phyloP scores from a whole-genome alignment of 2,329 filamentous ascomycete genomes.

The Didymella arachidicola region DNA sequence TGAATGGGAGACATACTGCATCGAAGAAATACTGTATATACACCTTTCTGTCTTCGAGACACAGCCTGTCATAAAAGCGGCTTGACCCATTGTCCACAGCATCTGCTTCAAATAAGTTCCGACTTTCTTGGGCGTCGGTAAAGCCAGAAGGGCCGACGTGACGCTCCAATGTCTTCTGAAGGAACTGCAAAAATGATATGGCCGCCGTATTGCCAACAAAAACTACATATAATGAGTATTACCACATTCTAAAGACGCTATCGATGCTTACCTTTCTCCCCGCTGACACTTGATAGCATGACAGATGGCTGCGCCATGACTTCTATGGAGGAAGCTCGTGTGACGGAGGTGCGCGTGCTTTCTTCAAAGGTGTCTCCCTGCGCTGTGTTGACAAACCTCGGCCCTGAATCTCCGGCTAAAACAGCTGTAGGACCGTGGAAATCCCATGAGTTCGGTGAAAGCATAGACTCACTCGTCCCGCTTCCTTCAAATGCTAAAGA shows the following conservation, averaged over 20 bases:
- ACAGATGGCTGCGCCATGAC: constrained; percentile 33
- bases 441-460: constrained; percentile 19
- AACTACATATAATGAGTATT: constrained; percentile 42
- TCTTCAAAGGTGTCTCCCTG: constrained; percentile 14
- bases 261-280: constrained; percentile 54
- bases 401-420: constrained; percentile 4
- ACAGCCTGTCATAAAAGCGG: constrained; percentile 37
- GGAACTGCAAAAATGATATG: constrained; percentile 64
- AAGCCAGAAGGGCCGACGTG: constrained; percentile 64
- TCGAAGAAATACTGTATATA: constrained; percentile 46
- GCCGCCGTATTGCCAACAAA: constrained; percentile 62
- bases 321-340: constrained; percentile 25
- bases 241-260: neutral
- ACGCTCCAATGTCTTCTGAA: constrained; percentile 58
- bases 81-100: constrained; percentile 35
- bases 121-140: constrained; percentile 60
- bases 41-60: constrained; percentile 44
- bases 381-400: neutral
- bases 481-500: constrained; percentile 2
- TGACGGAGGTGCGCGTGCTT: constrained; percentile 19
- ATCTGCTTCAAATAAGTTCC: constrained; percentile 63
- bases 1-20: constrained; percentile 41
- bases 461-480: constrained; percentile 2
- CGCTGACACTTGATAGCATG: constrained; percentile 62
- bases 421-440: constrained; percentile 10